Conservation (phyloP, 371 early-diverging fungal species). For the Mucor plumbeus region DNA sequence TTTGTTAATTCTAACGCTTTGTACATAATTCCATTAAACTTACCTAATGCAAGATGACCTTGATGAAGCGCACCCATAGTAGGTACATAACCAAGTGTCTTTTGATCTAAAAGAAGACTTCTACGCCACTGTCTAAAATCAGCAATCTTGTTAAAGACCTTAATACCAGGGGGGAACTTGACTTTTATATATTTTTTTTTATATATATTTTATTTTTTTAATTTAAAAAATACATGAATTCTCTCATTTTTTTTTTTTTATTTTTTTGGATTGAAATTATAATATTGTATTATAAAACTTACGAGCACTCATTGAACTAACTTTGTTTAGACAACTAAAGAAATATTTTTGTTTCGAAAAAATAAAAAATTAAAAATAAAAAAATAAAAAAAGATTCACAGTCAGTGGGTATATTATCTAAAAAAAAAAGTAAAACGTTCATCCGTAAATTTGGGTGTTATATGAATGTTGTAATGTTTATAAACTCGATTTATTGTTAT, state of each 20-base stretch:
- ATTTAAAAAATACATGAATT: background rate
- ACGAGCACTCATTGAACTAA: conserved; percentile 19
- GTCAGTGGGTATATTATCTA: too few species aligned
- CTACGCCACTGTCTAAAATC: conserved; percentile 72
- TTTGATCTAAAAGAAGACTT: conserved; percentile 48
- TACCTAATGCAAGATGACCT: conserved; percentile 85
- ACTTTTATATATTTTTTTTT: too few species aligned
- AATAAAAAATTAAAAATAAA: too few species aligned
- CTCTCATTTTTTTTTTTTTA: background rate
- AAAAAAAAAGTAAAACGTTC: too few species aligned
- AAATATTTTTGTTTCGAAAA: too few species aligned
- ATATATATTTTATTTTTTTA: too few species aligned
- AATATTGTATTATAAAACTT: background rate
- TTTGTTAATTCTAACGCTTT: background rate
- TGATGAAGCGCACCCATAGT: conserved; percentile 94
- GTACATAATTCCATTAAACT: background rate
- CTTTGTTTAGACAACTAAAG: background rate
- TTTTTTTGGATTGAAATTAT: too few species aligned
- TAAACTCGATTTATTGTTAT: too few species aligned
- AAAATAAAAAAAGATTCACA: too few species aligned
- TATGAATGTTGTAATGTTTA: too few species aligned
- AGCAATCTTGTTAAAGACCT: conserved; percentile 65
- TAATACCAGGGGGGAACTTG: conserved; percentile 55
- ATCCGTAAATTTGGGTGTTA: too few species aligned
- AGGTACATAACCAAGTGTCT: conserved; percentile 77